phyloP scores from a whole-genome alignment of 495 filamentous ascomycete genomes.

The Tirmania nivea region DNA sequence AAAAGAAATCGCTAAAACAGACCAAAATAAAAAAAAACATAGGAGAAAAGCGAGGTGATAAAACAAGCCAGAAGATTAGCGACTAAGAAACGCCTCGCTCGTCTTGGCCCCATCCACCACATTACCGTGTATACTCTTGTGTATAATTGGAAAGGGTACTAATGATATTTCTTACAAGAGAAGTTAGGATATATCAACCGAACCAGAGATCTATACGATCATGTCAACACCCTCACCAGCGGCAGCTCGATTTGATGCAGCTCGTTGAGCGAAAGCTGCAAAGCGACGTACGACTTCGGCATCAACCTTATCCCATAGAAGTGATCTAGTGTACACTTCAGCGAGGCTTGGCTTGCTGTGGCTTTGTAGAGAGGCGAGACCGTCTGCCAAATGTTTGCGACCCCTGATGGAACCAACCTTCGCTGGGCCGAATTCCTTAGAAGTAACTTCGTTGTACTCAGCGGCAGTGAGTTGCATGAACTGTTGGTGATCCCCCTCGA shows the following conservation, averaged over 20 bases:
- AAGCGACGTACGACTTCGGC: slow-evolving; percentile 82
- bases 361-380: slow-evolving; percentile 56
- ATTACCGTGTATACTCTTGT: neutral
- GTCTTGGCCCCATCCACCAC: neutral
- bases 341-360: slow-evolving; percentile 43
- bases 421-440: slow-evolving; percentile 38
- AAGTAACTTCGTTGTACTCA: slow-evolving; percentile 74
- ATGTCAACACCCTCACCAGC: neutral
- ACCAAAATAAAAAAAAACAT: slow-evolving; percentile 2
- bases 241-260: neutral
- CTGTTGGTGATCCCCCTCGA: slow-evolving; percentile 76
- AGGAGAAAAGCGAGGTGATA: slow-evolving; percentile 8
- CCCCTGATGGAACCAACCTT: slow-evolving; percentile 29
- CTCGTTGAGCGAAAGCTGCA: slow-evolving; percentile 46
- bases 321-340: slow-evolving; percentile 76
- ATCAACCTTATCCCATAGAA: slow-evolving; percentile 89
- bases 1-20: slow-evolving; percentile 7
- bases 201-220: neutral
- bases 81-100: neutral
- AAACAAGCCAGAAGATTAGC: slow-evolving; percentile 1
- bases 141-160: neutral
- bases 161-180: neutral
- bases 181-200: slow-evolving; percentile 7
- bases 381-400: slow-evolving; percentile 59
- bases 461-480: slow-evolving; percentile 64